These are phyloP conservation scores for Tribonema minus DNA, from an alignment of 108 stramenopile genomes.

Conservation along the genomic window DNA sequence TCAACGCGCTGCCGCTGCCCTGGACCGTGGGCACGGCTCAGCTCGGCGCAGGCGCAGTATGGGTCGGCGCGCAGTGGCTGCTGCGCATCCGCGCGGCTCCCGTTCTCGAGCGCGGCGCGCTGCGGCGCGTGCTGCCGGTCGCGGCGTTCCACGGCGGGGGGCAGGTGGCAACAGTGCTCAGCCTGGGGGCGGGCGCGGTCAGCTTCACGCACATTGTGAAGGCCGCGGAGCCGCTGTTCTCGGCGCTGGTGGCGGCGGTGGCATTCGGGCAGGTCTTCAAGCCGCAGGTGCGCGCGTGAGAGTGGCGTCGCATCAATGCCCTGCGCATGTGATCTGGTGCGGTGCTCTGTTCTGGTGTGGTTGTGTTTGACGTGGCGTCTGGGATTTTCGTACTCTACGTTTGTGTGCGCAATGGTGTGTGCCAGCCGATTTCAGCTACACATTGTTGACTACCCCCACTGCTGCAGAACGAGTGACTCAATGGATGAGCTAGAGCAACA, in stretches of 20 bases:
- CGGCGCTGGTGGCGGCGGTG: slow-evolving; percentile 79
- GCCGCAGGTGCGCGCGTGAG: slow-evolving; percentile 31
- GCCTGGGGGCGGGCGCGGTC: slow-evolving; percentile 93
- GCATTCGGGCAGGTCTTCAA: slow-evolving; percentile 72
- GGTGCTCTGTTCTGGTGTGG: too few species aligned
- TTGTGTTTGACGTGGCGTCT: too few species aligned
- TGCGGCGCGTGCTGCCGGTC: slow-evolving; percentile 66
- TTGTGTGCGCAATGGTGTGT: too few species aligned
- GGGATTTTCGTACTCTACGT: too few species aligned
- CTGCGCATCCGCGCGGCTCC: slow-evolving; percentile 79
- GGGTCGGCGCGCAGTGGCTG: slow-evolving; percentile 82
- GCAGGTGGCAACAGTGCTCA: slow-evolving; percentile 91
- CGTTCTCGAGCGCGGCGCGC: slow-evolving; percentile 56
- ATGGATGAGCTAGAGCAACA: too few species aligned
- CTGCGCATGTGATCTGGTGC: too few species aligned
- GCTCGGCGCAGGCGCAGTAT: slow-evolving; percentile 83
- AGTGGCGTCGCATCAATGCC: too few species aligned
- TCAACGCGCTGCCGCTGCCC: slow-evolving; percentile 81
- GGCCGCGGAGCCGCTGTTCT: slow-evolving; percentile 96
- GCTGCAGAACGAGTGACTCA: too few species aligned
- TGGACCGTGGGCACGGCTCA: slow-evolving; percentile 93
- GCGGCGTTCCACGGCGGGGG: slow-evolving; percentile 93
- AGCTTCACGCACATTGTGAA: slow-evolving; percentile 99
- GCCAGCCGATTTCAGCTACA: too few species aligned
- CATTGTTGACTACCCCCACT: too few species aligned